These are phyloP conservation scores for Clausena lansium DNA, from an alignment of 345 rosid genomes.

Conservation along the genomic window DNA sequence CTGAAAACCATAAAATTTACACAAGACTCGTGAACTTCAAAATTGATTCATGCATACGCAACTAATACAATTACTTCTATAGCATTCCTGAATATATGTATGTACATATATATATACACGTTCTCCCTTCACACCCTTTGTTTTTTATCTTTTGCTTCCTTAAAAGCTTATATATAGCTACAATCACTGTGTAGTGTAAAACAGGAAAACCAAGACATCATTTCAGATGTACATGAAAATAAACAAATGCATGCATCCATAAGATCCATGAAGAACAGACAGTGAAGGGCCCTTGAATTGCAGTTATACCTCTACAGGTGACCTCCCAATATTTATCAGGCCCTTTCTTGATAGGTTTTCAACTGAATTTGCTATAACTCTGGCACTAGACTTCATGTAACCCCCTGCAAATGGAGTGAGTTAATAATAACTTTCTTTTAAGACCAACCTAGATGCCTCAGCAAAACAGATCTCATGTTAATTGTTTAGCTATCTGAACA, in stretches of 20 bases:
- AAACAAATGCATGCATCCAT: not conserved
- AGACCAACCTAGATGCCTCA: too few relatives aligned
- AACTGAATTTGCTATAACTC: constrained; percentile 81
- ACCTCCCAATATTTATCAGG: constrained; percentile 40
- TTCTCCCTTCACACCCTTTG: not conserved
- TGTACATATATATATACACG: not conserved
- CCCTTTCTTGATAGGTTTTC: constrained; percentile 60
- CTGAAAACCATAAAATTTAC: not conserved
- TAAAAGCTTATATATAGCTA: not conserved
- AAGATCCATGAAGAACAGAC: not conserved
- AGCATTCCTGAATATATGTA: not conserved
- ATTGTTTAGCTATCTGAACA: too few relatives aligned
- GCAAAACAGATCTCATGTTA: too few relatives aligned
- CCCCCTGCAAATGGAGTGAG: constrained; percentile 61
- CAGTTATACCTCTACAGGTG: not conserved
- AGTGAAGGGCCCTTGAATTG: not conserved
- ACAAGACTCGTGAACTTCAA: too few relatives aligned
- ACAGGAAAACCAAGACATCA: not conserved
- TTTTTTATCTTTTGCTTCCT: not conserved
- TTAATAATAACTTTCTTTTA: not conserved
- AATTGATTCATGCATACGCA: too few relatives aligned
- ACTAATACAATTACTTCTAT: not conserved
- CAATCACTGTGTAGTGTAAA: not conserved
- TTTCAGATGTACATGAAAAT: not conserved
- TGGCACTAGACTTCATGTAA: constrained; percentile 91